Conservation (phyloP, 768 basidiomycete genomes). For the Pholiota conissans region DNA sequence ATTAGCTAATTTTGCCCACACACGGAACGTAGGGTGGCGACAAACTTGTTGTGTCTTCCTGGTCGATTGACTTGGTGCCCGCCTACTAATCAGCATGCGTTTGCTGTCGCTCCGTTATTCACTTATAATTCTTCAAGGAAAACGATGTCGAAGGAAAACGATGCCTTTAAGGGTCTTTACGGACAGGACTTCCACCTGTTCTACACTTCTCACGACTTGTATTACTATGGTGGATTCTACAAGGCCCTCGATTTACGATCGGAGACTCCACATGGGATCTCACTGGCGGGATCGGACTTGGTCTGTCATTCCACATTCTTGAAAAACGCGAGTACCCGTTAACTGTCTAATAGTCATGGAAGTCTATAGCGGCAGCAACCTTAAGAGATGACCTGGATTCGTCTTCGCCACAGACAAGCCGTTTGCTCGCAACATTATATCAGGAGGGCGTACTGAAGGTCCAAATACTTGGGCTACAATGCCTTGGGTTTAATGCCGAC, state of each 20-base stretch:
- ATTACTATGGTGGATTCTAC: conserved; percentile 1
- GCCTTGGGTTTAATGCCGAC: too few relatives aligned
- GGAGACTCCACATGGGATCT: neutral
- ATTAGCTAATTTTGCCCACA: too few relatives aligned
- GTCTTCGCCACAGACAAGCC: too few relatives aligned
- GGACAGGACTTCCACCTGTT: neutral
- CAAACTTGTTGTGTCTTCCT: conserved; percentile 1
- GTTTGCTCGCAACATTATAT: too few relatives aligned
- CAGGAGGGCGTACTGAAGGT: too few relatives aligned
- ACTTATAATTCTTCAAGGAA: neutral
- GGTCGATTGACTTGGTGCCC: neutral
- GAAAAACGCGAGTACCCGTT: too few relatives aligned
- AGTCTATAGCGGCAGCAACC: neutral
- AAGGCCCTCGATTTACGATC: neutral
- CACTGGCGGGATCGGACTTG: neutral
- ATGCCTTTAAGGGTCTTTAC: neutral
- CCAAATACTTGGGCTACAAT: too few relatives aligned
- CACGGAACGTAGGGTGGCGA: neutral
- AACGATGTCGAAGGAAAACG: neutral
- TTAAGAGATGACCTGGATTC: too few relatives aligned
- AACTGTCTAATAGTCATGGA: neutral
- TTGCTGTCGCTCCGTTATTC: neutral
- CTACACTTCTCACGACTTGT: neutral
- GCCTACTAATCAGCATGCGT: neutral
- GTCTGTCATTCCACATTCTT: neutral